A percentile compares a stretch with the other conserved stretches of the same genome.
These are phyloP conservation scores for Fusarium verrucosum DNA, from an alignment of 2,329 filamentous ascomycete species.

Conservation along the genomic window DNA sequence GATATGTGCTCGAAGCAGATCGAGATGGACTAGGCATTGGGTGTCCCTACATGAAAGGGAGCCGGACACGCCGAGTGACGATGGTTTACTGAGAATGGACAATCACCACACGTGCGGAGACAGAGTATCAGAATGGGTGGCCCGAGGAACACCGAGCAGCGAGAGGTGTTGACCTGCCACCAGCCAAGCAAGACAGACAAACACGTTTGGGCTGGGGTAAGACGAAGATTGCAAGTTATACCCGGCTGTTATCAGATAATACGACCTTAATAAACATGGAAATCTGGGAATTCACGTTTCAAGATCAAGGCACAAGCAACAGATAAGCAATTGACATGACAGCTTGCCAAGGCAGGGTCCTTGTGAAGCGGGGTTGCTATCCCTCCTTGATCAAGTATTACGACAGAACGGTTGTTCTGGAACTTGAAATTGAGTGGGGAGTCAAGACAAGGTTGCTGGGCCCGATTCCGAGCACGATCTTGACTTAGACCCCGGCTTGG, in stretches of 20 bases:
- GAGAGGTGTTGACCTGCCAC: slow-evolving; percentile 4
- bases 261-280: slow-evolving; percentile 28
- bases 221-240: slow-evolving; percentile 17
- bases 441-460: slow-evolving; percentile 28
- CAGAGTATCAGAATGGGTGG: slow-evolving; percentile 20
- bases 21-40: slow-evolving; percentile 24
- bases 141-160: slow-evolving; percentile 4
- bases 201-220: slow-evolving; percentile 2
- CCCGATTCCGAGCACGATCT: slow-evolving; percentile 26
- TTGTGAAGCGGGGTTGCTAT: slow-evolving; percentile 30
- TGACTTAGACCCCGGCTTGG: slow-evolving; percentile 32
- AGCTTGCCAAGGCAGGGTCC: slow-evolving; percentile 26
- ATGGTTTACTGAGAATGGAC: slow-evolving; percentile 6
- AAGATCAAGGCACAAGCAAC: slow-evolving; percentile 22
- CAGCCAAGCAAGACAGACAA: neutral
- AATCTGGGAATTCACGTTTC: slow-evolving; percentile 21
- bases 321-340: slow-evolving; percentile 16
- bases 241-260: slow-evolving; percentile 19
- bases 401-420: slow-evolving; percentile 21
- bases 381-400: neutral
- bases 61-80: slow-evolving; percentile 20
- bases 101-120: slow-evolving; percentile 28
- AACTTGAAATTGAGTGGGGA: slow-evolving; percentile 24
- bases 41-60: neutral
- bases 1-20: slow-evolving; percentile 11